Conservation (phyloP, 345 rosid genomes). For the Clausena lansium region DNA sequence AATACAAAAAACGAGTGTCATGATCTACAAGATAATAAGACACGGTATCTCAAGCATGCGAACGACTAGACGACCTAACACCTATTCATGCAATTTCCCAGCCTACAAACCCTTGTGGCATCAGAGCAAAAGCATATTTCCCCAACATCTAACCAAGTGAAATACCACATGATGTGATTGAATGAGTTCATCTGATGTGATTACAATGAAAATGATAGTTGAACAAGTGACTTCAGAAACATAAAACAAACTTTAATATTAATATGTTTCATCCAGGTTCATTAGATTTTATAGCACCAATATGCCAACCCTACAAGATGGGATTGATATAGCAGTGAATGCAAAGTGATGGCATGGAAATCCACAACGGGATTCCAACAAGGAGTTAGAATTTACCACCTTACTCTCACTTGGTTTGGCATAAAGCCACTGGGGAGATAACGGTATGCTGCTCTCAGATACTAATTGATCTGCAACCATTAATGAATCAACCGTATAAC, state of each 20-base stretch:
- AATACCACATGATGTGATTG: background rate
- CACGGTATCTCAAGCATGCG: background rate
- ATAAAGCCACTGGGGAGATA: conserved; percentile 97
- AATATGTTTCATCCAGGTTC: background rate
- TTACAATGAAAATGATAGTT: background rate
- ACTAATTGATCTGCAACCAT: conserved; percentile 56
- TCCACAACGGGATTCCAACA: background rate
- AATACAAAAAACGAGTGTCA: background rate
- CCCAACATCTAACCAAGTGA: background rate
- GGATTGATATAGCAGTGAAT: background rate
- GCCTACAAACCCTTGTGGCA: background rate
- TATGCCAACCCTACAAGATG: background rate
- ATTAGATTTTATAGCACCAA: background rate
- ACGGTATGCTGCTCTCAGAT: conserved; percentile 78
- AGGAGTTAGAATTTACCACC: conserved; percentile 31
- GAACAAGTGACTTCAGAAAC: background rate
- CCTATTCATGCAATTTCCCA: background rate
- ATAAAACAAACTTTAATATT: background rate
- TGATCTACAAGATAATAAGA: background rate
- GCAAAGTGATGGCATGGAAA: background rate
- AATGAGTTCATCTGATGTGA: background rate
- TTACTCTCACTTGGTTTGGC: conserved; percentile 65
- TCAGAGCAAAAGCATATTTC: background rate
- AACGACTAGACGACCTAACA: background rate
- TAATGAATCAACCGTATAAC: conserved; percentile 12